Evolutionary conservation across 2,329 filamentous ascomycete genomes (phyloP).

Genomic region (Aspergillus sp.): DNA sequence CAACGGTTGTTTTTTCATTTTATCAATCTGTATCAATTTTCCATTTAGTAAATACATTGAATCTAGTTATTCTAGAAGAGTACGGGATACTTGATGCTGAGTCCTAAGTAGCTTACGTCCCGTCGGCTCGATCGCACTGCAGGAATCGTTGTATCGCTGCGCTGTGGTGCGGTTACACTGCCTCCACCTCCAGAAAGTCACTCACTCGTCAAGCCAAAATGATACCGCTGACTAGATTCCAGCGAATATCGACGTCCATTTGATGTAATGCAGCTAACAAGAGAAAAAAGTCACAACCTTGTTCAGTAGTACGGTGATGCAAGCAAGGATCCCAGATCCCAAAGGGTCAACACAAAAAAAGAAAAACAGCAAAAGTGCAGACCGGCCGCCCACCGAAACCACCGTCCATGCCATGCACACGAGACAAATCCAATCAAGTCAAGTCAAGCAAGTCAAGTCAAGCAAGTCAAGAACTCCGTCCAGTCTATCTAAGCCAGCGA

Average conservation of each 20-base stretch:
- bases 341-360: background rate
- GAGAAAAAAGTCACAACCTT: background rate
- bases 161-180: background rate
- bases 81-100: background rate
- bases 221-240: background rate
- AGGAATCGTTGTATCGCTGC: background rate
- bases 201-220: background rate
- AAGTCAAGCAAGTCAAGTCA: background rate
- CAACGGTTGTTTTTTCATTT: background rate
- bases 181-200: background rate
- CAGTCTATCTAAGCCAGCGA: background rate
- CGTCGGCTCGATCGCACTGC: background rate
- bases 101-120: background rate
- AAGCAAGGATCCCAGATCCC: background rate
- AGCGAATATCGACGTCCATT: background rate
- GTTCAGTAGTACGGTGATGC: background rate
- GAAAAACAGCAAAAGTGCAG: background rate
- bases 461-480: background rate
- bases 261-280: background rate
- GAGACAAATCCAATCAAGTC: background rate
- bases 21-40: conserved; percentile 1
- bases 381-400: background rate
- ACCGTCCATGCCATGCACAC: background rate
- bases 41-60: background rate
- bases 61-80: background rate